Evolutionary conservation across 352 stramenopile species (phyloP).

Genomic region (Globisporangium parvum): DNA sequence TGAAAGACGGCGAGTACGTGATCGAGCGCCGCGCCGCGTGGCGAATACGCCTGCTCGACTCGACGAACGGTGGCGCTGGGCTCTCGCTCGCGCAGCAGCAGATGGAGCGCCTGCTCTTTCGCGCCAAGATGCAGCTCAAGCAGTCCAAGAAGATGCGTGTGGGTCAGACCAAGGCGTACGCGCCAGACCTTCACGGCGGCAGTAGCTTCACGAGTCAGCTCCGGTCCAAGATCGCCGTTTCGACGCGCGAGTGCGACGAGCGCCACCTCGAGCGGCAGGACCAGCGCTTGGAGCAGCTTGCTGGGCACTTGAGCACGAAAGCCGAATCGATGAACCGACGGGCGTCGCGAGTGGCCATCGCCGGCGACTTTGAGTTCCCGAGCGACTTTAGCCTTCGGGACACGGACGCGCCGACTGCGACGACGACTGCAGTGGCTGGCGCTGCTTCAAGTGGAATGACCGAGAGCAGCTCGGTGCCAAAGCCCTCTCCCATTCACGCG

Average conservation of each 20-base stretch:
- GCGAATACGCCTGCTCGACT: constrained; percentile 64
- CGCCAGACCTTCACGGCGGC: constrained; percentile 36
- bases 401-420: background rate
- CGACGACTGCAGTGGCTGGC: too few species aligned
- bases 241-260: constrained; percentile 41
- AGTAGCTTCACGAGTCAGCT: constrained; percentile 45
- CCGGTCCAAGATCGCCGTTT: constrained; percentile 36
- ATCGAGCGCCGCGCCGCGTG: constrained; percentile 62
- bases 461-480: background rate
- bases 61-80: constrained; percentile 51
- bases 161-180: constrained; percentile 43
- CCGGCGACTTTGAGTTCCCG: constrained; percentile 2
- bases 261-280: constrained; percentile 38
- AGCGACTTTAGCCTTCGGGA: constrained; percentile 9
- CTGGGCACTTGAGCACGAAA: constrained; percentile 35
- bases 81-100: constrained; percentile 72
- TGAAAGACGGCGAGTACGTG: constrained; percentile 55
- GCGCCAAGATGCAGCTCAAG: constrained; percentile 71
- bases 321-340: constrained; percentile 35
- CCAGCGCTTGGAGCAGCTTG: constrained; percentile 29
- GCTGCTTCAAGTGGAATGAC: background rate
- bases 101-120: constrained; percentile 69
- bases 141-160: constrained; percentile 66
- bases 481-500: too few species aligned
- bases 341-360: constrained; percentile 2